Evolutionary conservation across 2,329 filamentous ascomycete species (phyloP), one percentile per base, ranked within the genome.

Genomic region (Harringtonia aguacate): DNA sequence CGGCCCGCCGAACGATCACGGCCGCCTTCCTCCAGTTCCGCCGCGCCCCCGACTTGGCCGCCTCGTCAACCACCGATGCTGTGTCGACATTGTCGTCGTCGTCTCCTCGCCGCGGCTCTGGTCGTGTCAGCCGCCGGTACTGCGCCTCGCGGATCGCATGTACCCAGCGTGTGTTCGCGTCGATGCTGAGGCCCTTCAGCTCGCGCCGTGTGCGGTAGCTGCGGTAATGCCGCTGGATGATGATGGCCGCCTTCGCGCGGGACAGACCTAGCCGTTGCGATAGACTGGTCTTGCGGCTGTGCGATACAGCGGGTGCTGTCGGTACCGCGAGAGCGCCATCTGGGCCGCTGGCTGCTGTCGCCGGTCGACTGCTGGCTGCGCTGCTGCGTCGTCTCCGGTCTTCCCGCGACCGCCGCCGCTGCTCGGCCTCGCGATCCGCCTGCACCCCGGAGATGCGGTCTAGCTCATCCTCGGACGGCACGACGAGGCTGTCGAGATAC

Each of bases 1-100:
- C 84, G 1, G 85, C 88, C 36, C 81, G 72, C 40, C 78, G 73
- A 4, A 84, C 83, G 35, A 92, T 81, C 17, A 75, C 69, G 17
- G 81, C 78, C 1, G 75, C 79, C 50, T 84, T 84, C 54, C 79
- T 80, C 88, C 88, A 95, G 46, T 86, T 83, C 45, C 75, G 67
- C 34, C 75, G 72, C 14, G 84, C 83, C 8, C 59, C 55, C 8
- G 55, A 58, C 49, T 34, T 55, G 6, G 50, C 35, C 46, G 14
- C 14, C 18, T 3, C n/a, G 18, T 34, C 29, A 14, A 13, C 17
- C 10, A 14, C 12, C 6, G 39, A 20, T 14, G 39, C 29, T 20
- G 27, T 20, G 27, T 29, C 3, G 37, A 30, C 13, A 13, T 28
- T 4, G 34, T 27, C 9, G 8, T 28, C 54, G 14, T 48, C 27